Conservation (phyloP, 129 eudicot genomes). For the Pittosporum tobira region DNA sequence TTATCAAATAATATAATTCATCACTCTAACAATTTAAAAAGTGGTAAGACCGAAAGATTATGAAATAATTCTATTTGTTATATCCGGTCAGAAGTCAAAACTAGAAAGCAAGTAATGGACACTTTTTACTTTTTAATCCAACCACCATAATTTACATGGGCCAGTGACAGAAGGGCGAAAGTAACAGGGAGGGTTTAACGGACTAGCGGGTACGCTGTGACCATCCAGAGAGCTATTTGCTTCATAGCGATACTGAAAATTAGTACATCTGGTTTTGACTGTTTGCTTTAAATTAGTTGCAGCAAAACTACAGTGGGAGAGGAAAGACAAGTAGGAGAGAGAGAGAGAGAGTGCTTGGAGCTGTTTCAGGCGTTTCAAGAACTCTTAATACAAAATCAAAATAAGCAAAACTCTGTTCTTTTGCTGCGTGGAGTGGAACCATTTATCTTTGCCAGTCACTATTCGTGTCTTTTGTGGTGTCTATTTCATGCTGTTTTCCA, state of each 20-base stretch:
- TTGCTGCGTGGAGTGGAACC: neutral
- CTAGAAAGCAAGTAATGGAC: conserved; percentile 3
- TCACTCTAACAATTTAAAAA: no score
- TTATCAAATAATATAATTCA: no score
- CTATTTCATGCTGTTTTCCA: neutral
- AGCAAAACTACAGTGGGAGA: conserved; percentile 8
- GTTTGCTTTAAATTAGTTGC: conserved; percentile 9
- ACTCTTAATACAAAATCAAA: no score
- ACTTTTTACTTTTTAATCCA: neutral
- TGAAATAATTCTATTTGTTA: no score
- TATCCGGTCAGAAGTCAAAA: neutral
- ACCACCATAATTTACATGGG: neutral
- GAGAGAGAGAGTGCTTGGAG: neutral
- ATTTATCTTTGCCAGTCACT: neutral
- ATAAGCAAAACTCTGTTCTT: no score
- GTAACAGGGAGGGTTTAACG: neutral
- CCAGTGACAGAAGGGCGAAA: neutral
- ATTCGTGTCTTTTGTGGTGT: neutral
- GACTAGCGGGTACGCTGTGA: no score
- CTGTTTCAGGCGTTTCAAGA: neutral
- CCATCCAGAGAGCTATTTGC: neutral
- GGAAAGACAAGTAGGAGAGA: neutral
- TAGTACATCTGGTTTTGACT: conserved; percentile 5
- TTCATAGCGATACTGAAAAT: conserved; percentile 1
- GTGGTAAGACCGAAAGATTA: no score